phyloP scores from a whole-genome alignment of 139 green algal species.

The Parachlorella kessleri region DNA sequence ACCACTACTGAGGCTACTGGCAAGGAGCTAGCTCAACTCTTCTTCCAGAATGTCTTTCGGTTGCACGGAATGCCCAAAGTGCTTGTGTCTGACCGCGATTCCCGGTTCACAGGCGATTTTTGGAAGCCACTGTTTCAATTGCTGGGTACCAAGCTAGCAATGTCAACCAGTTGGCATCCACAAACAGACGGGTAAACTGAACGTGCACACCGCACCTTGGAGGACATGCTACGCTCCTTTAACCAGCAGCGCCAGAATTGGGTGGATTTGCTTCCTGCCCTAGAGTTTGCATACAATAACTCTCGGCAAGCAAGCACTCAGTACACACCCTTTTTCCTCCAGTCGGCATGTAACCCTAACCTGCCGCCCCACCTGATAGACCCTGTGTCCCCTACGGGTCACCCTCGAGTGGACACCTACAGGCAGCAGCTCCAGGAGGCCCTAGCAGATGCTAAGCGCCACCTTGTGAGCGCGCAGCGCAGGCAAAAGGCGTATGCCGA shows the following conservation, averaged over 20 bases:
- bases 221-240: constrained; percentile 61
- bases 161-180: constrained; percentile 49
- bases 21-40: constrained; percentile 6
- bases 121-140: constrained; percentile 11
- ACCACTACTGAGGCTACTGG: constrained; percentile 1
- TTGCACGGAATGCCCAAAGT: constrained; percentile 25
- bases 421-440: no score
- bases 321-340: constrained; percentile 48
- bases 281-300: constrained; percentile 67
- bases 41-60: constrained; percentile 28
- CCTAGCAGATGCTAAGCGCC: no score
- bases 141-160: constrained; percentile 3
- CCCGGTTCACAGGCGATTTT: constrained; percentile 33
- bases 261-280: constrained; percentile 37
- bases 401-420: no score
- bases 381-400: no score
- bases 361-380: no score
- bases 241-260: constrained; percentile 41
- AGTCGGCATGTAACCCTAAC: constrained; percentile 41
- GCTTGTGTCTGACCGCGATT: constrained; percentile 42
- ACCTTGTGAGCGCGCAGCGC: no score
- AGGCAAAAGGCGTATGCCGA: no score
- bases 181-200: constrained; percentile 73
- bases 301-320: constrained; percentile 16
- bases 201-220: constrained; percentile 50